Conservation (phyloP, 176 grass and related monocot genomes). For the Carex parvula region DNA sequence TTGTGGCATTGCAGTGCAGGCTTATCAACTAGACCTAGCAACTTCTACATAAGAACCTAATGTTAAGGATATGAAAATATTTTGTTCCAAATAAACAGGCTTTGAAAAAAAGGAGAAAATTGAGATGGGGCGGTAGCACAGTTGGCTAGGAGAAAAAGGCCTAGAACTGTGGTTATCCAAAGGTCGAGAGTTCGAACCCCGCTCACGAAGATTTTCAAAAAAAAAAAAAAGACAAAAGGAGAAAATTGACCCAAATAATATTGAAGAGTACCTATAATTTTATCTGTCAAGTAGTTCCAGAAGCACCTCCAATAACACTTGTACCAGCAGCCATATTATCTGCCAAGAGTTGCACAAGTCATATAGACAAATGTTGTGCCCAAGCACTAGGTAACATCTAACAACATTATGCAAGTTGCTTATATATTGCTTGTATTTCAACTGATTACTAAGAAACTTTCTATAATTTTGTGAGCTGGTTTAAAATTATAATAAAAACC, state of each 20-base stretch:
- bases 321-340: conserved; percentile 23
- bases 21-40: neutral
- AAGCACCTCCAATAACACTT: neutral
- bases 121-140: too few relatives aligned
- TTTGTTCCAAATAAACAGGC: neutral
- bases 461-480: neutral
- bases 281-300: neutral
- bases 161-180: neutral
- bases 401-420: neutral
- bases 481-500: neutral
- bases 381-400: neutral
- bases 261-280: neutral
- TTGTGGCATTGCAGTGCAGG: neutral
- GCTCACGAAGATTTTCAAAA: too few relatives aligned
- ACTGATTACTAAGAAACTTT: neutral
- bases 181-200: too few relatives aligned
- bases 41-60: neutral
- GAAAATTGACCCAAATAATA: neutral
- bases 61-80: neutral
- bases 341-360: neutral
- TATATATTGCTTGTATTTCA: neutral
- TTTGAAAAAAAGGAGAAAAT: neutral
- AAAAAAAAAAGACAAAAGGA: neutral
- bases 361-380: neutral
- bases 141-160: too few relatives aligned